Conservation (phyloP, 164 flowering plant species). For the Warburgia ugandensis region DNA sequence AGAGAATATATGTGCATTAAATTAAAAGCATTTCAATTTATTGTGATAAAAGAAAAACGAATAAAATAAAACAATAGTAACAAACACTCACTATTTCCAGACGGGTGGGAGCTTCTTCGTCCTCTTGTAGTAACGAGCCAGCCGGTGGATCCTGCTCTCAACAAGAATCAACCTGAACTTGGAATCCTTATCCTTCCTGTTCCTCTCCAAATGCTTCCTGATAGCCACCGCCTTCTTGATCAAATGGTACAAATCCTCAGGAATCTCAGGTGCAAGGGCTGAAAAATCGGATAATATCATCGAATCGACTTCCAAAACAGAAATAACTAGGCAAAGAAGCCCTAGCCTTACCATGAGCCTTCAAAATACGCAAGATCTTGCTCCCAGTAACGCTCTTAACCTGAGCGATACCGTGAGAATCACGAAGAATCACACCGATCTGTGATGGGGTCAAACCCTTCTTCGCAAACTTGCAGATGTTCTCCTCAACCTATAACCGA, state of each 20-base stretch:
- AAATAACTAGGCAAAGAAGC: background rate
- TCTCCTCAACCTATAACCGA: slow-evolving; percentile 65
- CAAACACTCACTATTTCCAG: slow-evolving; percentile 88
- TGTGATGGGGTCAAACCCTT: slow-evolving; percentile 91
- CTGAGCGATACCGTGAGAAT: slow-evolving; percentile 90
- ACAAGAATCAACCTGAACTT: slow-evolving; percentile 86
- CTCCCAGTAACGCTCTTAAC: slow-evolving; percentile 83
- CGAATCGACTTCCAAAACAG: background rate
- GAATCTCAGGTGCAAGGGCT: slow-evolving; percentile 93
- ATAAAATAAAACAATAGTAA: background rate
- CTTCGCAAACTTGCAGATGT: slow-evolving; percentile 89
- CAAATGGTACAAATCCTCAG: slow-evolving; percentile 84
- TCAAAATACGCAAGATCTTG: slow-evolving; percentile 82
- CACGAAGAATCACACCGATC: slow-evolving; percentile 91
- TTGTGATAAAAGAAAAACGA: background rate
- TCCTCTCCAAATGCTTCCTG: slow-evolving; percentile 89
- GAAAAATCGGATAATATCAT: no score
- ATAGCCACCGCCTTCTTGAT: slow-evolving; percentile 95
- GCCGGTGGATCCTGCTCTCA: slow-evolving; percentile 94
- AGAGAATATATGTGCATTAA: background rate
- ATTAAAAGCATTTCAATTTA: background rate
- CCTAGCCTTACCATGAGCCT: slow-evolving; percentile 69
- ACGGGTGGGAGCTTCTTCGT: slow-evolving; percentile 91
- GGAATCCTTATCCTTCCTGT: slow-evolving; percentile 94
- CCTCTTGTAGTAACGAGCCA: slow-evolving; percentile 94